phyloP scores from a whole-genome alignment of 2,329 filamentous ascomycete species.

The Thielaviopsis euricoi region DNA sequence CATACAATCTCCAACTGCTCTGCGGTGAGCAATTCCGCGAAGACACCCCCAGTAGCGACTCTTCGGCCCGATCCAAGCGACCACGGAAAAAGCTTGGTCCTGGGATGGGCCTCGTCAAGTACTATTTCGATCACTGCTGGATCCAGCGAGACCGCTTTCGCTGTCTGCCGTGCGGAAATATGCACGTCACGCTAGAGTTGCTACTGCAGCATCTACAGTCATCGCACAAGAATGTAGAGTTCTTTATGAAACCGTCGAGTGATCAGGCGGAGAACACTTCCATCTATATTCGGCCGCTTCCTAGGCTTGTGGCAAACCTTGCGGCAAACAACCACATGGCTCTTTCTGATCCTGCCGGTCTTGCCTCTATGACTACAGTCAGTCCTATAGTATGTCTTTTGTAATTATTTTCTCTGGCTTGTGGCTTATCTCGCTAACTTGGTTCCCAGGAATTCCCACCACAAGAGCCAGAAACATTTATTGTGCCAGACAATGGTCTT shows the following conservation, averaged over 20 bases:
- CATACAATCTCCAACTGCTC: constrained; percentile 42
- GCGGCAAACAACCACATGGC: background rate
- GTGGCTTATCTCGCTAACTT: background rate
- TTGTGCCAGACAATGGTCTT: constrained; percentile 29
- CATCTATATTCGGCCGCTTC: constrained; percentile 12
- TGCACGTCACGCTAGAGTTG: constrained; percentile 30
- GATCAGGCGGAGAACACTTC: constrained; percentile 29
- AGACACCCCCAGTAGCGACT: background rate
- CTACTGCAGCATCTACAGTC: constrained; percentile 30
- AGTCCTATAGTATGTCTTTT: background rate
- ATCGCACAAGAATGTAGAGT: constrained; percentile 1
- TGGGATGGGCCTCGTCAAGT: constrained; percentile 26
- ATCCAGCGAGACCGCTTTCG: constrained; percentile 31
- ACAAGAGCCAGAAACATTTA: constrained; percentile 18
- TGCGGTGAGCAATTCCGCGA: constrained; percentile 23
- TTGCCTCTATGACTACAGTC: background rate
- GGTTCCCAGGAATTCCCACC: background rate
- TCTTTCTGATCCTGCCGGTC: background rate
- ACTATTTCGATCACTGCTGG: constrained; percentile 27
- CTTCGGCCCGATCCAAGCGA: background rate
- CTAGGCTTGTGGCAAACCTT: background rate
- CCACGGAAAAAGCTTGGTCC: background rate
- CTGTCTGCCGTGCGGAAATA: constrained; percentile 34
- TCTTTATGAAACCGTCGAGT: constrained; percentile 14
- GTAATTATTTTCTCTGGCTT: background rate